phyloP scores from a whole-genome alignment of 1,139 yeast species.

The Eremothecium coryli region DNA sequence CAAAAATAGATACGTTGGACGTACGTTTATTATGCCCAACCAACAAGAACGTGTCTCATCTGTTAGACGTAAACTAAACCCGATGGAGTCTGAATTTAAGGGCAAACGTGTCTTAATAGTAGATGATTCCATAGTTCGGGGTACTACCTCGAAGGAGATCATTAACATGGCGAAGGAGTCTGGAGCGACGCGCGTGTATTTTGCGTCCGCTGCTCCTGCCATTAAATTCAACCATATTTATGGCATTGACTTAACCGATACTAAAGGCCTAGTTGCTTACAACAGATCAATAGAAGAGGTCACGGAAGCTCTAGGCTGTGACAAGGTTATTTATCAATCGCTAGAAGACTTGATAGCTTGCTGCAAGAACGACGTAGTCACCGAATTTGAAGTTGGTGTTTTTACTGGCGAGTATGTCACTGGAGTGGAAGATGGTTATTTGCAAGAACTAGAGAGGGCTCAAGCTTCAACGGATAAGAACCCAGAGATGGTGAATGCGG shows the following conservation, averaged over 20 bases:
- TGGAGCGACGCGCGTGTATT: constrained; percentile 85
- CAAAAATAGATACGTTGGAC: constrained; percentile 91
- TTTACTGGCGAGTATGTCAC: constrained; percentile 91
- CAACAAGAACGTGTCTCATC: constrained; percentile 90
- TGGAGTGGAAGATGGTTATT: constrained; percentile 76
- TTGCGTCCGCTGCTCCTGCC: constrained; percentile 97
- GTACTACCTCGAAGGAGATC: constrained; percentile 93
- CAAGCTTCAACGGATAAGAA: constrained; percentile 70
- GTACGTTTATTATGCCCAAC: constrained; percentile 98
- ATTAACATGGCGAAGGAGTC: constrained; percentile 97
- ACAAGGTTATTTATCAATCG: constrained; percentile 79
- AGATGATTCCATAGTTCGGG: constrained; percentile 95
- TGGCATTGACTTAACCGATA: constrained; percentile 95
- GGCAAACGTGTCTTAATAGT: constrained; percentile 84
- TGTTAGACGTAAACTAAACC: constrained; percentile 88
- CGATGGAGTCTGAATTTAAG: constrained; percentile 88
- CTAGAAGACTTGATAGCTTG: constrained; percentile 74
- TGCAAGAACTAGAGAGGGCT: constrained; percentile 71
- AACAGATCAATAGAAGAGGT: constrained; percentile 65
- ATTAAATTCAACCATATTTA: constrained; percentile 91
- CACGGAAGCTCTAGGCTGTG: constrained; percentile 80
- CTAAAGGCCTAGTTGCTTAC: constrained; percentile 87
- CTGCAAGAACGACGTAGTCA: constrained; percentile 45
- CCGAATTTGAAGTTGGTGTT: constrained; percentile 86
- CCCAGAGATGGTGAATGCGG: constrained; percentile 65